Conservation (phyloP, 1,284 basidiomycete genomes). For the Trichosporon coremiiforme region DNA sequence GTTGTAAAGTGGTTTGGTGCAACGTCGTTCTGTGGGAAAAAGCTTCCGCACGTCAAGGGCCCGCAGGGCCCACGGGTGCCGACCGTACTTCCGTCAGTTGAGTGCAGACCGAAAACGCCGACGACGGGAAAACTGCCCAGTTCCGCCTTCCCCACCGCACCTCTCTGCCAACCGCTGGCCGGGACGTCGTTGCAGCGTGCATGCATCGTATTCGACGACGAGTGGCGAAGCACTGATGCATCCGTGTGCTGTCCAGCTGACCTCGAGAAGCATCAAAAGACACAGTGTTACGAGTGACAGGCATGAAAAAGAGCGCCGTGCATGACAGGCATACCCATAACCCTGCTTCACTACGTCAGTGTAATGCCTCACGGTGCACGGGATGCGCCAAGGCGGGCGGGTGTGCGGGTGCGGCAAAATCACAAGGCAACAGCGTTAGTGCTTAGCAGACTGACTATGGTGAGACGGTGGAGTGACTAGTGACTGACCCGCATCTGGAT, state of each 20-base stretch:
- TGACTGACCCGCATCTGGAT: conserved; percentile 11
- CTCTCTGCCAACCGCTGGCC: conserved; percentile 5
- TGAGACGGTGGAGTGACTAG: too few relatives aligned
- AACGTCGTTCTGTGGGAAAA: conserved; percentile 18
- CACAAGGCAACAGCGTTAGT: background rate
- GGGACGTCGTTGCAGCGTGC: background rate
- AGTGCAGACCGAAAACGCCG: conserved; percentile 17
- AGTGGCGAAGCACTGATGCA: background rate
- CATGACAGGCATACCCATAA: background rate
- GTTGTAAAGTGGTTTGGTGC: conserved; percentile 15
- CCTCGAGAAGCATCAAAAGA: background rate
- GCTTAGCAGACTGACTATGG: background rate
- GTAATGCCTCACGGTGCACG: background rate
- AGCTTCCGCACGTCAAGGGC: conserved; percentile 4
- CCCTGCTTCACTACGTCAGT: background rate
- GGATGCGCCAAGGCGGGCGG: background rate
- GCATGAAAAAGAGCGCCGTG: background rate
- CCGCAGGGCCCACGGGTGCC: conserved; percentile 14
- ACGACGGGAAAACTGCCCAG: conserved; percentile 17
- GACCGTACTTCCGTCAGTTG: conserved; percentile 13
- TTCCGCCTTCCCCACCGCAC: background rate
- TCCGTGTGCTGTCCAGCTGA: conserved; percentile 1
- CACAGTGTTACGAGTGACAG: background rate
- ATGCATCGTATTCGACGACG: conserved; percentile 5
- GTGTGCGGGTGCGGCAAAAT: background rate